Evolutionary conservation across 2,329 filamentous ascomycete species (phyloP).

Genomic region (Thielaviopsis populi): DNA sequence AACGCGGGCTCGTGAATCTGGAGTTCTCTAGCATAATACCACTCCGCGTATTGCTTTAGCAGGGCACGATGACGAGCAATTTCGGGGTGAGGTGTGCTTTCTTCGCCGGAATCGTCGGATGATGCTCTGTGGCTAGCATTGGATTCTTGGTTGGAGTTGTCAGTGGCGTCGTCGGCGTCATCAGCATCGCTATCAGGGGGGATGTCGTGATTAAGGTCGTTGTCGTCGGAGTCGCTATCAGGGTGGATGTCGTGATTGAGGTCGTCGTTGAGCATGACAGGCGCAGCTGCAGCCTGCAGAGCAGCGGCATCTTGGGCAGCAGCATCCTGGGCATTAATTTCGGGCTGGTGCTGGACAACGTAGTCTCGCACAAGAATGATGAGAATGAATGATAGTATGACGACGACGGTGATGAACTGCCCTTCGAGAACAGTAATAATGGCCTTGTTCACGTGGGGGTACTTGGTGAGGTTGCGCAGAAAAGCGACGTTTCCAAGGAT

Average conservation of each 20-base stretch:
- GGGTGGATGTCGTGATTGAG: background rate
- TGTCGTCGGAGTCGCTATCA: background rate
- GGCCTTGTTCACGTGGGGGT: constrained; percentile 57
- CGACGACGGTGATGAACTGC: constrained; percentile 79
- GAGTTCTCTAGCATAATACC: background rate
- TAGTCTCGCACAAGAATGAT: constrained; percentile 94
- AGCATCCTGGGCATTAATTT: constrained; percentile 56
- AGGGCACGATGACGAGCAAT: background rate
- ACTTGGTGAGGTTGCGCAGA: constrained; percentile 49
- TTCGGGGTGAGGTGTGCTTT: background rate
- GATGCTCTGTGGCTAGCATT: background rate
- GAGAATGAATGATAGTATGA: constrained; percentile 90
- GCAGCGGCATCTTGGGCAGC: background rate
- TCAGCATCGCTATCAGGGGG: background rate
- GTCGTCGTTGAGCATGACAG: background rate
- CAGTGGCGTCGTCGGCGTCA: background rate
- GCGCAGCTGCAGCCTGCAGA: background rate
- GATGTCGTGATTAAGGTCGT: background rate
- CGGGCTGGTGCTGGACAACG: constrained; percentile 93
- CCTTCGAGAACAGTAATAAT: constrained; percentile 79
- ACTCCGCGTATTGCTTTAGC: background rate
- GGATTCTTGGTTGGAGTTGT: background rate
- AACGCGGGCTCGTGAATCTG: background rate
- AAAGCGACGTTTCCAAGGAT: constrained; percentile 43
- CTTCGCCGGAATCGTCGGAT: background rate